Conservation (phyloP, 441 rosid genomes). For the Bocquillonia castaneifolia region DNA sequence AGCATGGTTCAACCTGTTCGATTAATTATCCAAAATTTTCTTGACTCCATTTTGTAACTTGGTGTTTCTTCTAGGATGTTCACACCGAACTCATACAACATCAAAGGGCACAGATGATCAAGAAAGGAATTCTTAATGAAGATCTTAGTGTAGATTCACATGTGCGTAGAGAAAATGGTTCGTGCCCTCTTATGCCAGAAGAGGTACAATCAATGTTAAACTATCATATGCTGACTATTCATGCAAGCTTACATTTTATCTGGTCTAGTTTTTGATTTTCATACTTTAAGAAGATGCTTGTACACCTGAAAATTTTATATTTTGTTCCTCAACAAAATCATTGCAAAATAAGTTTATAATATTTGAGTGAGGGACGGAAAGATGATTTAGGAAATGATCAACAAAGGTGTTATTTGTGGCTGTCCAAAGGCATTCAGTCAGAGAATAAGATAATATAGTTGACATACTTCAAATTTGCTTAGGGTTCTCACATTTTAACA, state of each 20-base stretch:
- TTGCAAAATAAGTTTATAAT: background rate
- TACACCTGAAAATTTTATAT: background rate
- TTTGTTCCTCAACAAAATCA: background rate
- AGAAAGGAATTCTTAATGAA: slow-evolving; percentile 60
- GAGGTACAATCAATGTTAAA: slow-evolving; percentile 50
- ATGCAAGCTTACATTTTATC: background rate
- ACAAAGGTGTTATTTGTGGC: background rate
- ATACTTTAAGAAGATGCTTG: background rate
- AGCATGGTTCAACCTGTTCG: background rate
- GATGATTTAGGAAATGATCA: background rate
- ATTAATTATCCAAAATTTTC: slow-evolving; percentile 13
- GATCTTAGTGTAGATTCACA: slow-evolving; percentile 57
- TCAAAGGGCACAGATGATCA: slow-evolving; percentile 87
- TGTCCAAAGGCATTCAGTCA: background rate
- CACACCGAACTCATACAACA: slow-evolving; percentile 90
- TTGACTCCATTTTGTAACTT: slow-evolving; percentile 26
- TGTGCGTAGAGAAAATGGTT: slow-evolving; percentile 67
- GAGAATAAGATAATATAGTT: background rate
- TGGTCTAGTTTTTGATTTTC: slow-evolving; percentile 8
- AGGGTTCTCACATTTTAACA: background rate
- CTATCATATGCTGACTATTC: slow-evolving; percentile 13
- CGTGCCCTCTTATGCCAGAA: slow-evolving; percentile 98
- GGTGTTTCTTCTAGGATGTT: slow-evolving; percentile 55
- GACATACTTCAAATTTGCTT: background rate
- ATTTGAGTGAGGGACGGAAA: background rate